Base-by-base conservation (phyloP, 2,329 filamentous ascomycete species). In the Colletotrichum filicis region DNA sequence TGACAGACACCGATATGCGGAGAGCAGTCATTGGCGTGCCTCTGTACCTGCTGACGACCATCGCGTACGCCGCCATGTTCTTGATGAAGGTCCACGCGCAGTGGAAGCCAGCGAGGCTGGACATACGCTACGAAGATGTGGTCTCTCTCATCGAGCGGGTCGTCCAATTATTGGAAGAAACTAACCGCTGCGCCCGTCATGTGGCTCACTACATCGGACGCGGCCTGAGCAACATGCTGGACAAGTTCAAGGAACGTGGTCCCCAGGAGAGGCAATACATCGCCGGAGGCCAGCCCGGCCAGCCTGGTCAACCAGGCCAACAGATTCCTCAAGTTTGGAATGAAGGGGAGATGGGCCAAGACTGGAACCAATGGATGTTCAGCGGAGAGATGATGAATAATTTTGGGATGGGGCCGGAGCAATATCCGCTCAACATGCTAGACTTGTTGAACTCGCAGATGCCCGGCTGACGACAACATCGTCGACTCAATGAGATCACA, bases 71-170 rank as follows among this genome's bases (percentile, higher is more conserved):
- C 1, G 77, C 75, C 49, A 73, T 81, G 56, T 82, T 82, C 55
- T 75, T 82, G 2, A 79, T 81, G 75, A 82, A 82, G 68, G 77
- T 80, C 5, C 77, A 79, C 26, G 76, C 77, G 2, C 76, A 80
- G 61, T 81, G 79, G 79, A 76, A 75, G 37, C 75, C 76, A 1
- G 79, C 79, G 5, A 74, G 76, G 35, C 75, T 81, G 12, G 66
- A 75, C 11, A 74, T 80, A 3, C 69, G 78, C 32, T 80, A 82
- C 68, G 80, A 80, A 1, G 82, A 82, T 46, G 78, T 81, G 0
- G 70, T 77, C 1, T 26, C 74, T 1, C 69, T 80, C 1, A 77
- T 81, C 8, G 78, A 80, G 53, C 74, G 76, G 11, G 75, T 77
- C 19, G 75, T 80, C 5, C 28, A 63, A 1, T 62, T 81, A 42